A percentile compares a stretch with the other conserved stretches of the same genome.
Evolutionary conservation across 2,329 filamentous ascomycete species (phyloP).

Genomic region (Sporothrix sp.): DNA sequence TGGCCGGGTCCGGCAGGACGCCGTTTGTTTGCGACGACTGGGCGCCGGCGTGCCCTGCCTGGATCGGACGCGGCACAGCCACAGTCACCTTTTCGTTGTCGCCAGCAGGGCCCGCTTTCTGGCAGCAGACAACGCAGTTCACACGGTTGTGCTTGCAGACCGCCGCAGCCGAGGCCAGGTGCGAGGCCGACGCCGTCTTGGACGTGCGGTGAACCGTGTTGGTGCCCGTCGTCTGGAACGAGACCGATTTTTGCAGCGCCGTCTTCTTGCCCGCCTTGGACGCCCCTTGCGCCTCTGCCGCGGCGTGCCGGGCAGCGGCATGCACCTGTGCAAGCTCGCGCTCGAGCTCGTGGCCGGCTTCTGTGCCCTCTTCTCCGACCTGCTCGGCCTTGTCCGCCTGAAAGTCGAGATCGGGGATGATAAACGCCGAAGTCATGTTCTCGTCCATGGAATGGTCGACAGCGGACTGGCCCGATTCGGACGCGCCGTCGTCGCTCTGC

Average conservation of each 20-base stretch:
- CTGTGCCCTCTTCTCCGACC: background rate
- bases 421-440: conserved; percentile 21
- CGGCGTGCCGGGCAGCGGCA: background rate
- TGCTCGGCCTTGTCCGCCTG: conserved; percentile 5
- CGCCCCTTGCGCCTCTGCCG: background rate
- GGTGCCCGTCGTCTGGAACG: conserved; percentile 6
- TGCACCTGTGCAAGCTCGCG: conserved; percentile 5
- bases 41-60: background rate
- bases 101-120: conserved; percentile 5
- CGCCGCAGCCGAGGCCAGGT: background rate
- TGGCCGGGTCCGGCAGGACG: conserved; percentile 1
- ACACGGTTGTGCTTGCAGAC: conserved; percentile 16
- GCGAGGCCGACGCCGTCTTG: background rate
- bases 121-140: conserved; percentile 18
- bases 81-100: conserved; percentile 16
- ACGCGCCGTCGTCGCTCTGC: conserved; percentile 9
- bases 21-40: background rate
- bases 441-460: conserved; percentile 16
- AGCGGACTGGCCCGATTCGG: conserved; percentile 6
- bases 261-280: conserved; percentile 4
- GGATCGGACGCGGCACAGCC: conserved; percentile 15
- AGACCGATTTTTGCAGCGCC: conserved; percentile 10
- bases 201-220: background rate
- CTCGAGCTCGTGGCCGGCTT: background rate
- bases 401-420: conserved; percentile 19